phyloP scores from a whole-genome alignment of 495 filamentous ascomycete genomes.

The Aspergillus diversus region DNA sequence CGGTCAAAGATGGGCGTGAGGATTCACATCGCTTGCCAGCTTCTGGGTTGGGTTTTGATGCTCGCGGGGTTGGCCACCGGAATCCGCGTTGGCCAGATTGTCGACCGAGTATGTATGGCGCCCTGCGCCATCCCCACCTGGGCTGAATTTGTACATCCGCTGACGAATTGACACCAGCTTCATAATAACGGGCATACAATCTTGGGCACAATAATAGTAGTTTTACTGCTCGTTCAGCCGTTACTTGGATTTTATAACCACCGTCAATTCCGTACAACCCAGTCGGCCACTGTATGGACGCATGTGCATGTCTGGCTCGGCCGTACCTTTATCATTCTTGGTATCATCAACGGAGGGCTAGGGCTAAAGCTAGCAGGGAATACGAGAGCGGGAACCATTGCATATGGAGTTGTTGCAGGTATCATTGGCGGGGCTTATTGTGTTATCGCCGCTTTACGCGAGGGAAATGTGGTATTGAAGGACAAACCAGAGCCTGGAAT shows the following conservation, averaged over 20 bases:
- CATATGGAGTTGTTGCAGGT: slow-evolving; percentile 17
- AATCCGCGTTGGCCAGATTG: slow-evolving; percentile 20
- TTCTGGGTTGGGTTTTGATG: slow-evolving; percentile 18
- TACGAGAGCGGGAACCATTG: slow-evolving; percentile 15
- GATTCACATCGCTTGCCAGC: slow-evolving; percentile 14
- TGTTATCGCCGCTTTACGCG: slow-evolving; percentile 12
- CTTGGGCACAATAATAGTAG: slow-evolving; percentile 19
- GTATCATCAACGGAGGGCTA: slow-evolving; percentile 21
- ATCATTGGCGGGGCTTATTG: slow-evolving; percentile 16
- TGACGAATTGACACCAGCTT: background rate
- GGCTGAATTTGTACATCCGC: background rate
- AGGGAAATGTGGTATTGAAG: slow-evolving; percentile 14
- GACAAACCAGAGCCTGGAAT: background rate
- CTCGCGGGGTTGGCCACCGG: slow-evolving; percentile 20
- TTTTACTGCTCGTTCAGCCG: slow-evolving; percentile 21
- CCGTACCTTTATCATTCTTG: slow-evolving; percentile 18
- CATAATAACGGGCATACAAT: slow-evolving; percentile 24
- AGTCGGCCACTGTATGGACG: slow-evolving; percentile 4
- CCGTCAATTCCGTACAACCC: slow-evolving; percentile 6
- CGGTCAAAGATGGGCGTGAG: slow-evolving; percentile 8
- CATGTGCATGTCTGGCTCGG: slow-evolving; percentile 23
- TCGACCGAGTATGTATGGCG: slow-evolving; percentile 15
- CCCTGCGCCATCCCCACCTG: background rate
- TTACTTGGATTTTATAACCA: slow-evolving; percentile 19
- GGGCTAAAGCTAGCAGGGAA: slow-evolving; percentile 19